Evolutionary conservation across 208 protist genomes (phyloP).

Genomic region (Leishmania aethiopica): DNA sequence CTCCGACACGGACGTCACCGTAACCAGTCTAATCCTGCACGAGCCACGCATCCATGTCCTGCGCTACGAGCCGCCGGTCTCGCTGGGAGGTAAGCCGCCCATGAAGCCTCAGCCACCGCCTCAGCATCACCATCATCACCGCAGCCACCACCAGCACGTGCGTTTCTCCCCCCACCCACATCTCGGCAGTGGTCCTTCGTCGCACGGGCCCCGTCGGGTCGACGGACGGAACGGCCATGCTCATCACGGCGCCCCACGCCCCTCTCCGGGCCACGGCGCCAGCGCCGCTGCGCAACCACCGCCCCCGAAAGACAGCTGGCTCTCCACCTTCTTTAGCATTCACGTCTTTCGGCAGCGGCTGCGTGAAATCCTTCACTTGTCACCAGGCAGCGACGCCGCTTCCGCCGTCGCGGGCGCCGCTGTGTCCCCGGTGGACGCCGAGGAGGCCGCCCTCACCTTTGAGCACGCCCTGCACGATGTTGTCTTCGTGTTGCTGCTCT

Average conservation of each 20-base stretch:
- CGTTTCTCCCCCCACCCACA: constrained; percentile 6
- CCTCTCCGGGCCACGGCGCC: background rate
- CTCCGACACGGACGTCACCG: constrained; percentile 99
- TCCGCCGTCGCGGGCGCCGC: background rate
- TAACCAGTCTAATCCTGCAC: constrained; percentile 96
- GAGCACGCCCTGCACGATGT: constrained; percentile 95
- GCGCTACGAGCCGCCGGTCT: constrained; percentile 94
- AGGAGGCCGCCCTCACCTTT: constrained; percentile 38
- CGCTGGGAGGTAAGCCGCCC: constrained; percentile 39
- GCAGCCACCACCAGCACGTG: constrained; percentile 9
- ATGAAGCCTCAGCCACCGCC: constrained; percentile 12
- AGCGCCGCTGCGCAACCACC: background rate
- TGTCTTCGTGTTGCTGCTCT: constrained; percentile 97
- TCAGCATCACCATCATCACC: constrained; percentile 11
- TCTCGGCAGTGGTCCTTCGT: constrained; percentile 12
- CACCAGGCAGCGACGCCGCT: constrained; percentile 9
- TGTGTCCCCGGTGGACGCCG: constrained; percentile 4
- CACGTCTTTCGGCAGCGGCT: constrained; percentile 76
- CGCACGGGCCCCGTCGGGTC: constrained; percentile 17
- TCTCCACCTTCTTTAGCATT: constrained; percentile 89
- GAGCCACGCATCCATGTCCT: constrained; percentile 97
- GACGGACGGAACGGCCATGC: constrained; percentile 17
- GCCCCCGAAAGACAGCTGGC: constrained; percentile 60
- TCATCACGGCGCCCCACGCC: background rate
- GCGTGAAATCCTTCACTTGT: constrained; percentile 43